Conservation (phyloP, 2,329 filamentous ascomycete species). For the Stemphylium beticola region DNA sequence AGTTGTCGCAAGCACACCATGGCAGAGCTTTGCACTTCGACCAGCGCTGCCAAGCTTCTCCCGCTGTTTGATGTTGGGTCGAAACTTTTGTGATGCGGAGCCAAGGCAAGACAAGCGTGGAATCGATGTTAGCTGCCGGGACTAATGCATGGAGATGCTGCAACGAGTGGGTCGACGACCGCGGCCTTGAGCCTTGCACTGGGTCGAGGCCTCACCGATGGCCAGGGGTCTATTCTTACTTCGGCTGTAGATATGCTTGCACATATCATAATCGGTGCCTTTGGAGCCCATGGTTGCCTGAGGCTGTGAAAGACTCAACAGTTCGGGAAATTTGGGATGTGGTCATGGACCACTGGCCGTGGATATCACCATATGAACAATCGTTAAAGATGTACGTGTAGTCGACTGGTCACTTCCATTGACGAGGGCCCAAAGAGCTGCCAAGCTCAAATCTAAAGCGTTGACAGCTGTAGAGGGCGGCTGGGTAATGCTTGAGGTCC, state of each 20-base stretch:
- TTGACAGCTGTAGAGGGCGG: conserved; percentile 12
- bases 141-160: conserved; percentile 12
- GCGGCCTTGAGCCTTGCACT: conserved; percentile 22
- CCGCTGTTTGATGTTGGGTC: conserved; percentile 40
- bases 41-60: conserved; percentile 34
- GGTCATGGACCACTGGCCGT: not conserved
- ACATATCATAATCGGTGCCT: no score
- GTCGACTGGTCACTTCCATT: not conserved
- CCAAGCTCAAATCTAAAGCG: conserved; percentile 14
- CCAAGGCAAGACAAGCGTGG: conserved; percentile 36
- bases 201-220: conserved; percentile 7
- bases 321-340: not conserved
- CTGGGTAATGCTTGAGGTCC: conserved; percentile 17
- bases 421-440: not conserved
- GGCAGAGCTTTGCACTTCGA: conserved; percentile 23
- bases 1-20: conserved; percentile 36
- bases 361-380: not conserved
- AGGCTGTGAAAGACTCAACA: not conserved
- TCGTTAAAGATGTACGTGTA: not conserved
- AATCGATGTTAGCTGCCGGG: conserved; percentile 17
- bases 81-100: conserved; percentile 46
- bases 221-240: conserved; percentile 3
- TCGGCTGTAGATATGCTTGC: not conserved
- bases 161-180: conserved; percentile 22
- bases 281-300: no score